Base-by-base conservation (phyloP, 768 basidiomycete genomes). In the Cystoderma amianthinum region DNA sequence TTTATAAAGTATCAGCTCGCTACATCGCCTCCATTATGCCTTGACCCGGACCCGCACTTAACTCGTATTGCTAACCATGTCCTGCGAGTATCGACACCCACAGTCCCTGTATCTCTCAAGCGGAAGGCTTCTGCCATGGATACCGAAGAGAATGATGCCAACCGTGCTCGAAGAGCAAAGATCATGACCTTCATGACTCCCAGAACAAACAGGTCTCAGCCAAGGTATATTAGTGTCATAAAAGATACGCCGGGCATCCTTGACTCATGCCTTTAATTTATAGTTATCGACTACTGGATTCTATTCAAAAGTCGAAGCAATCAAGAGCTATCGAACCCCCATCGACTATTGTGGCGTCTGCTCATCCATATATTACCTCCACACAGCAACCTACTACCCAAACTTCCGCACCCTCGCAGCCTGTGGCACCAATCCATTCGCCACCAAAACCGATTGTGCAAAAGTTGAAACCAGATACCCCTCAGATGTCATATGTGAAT, bases 131-230 rank as follows among this genome's bases (percentile, higher is more conserved):
- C 74, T 4, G 76, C 71, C 2, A 61, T 80, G 52, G 82, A 85
- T 30, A 76, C 77, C 5, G 86, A 86, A 48, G 83, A 85, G 43
- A 83, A 87, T 42, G 86, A 87, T 46, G 72, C 75, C 3, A 83
- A 87, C 49, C 85, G 78, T 56, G 79, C 76, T 20, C 76, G 83
- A 36, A 73, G 81, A 38, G 65, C 72, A 16, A 86, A 87, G 68
- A 76, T 92, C 41, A 73, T 85, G 66, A 75, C 84, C 41, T 86
- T 81, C 63, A 86, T 87, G 85, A 77, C 77, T 39, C 84, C 85
- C 7, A 65, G 68, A 32, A 59, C 71, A 48, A 64, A 62, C 45
- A 61, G 76, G 55, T 51, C 66, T 48, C 63, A 72, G 43, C 74
- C 80, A 36, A 78, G 59, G 80, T 82, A 62, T 39, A 56, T 56